phyloP scores from a whole-genome alignment of 352 stramenopile genomes.

The Globisporangium abappressorium region DNA sequence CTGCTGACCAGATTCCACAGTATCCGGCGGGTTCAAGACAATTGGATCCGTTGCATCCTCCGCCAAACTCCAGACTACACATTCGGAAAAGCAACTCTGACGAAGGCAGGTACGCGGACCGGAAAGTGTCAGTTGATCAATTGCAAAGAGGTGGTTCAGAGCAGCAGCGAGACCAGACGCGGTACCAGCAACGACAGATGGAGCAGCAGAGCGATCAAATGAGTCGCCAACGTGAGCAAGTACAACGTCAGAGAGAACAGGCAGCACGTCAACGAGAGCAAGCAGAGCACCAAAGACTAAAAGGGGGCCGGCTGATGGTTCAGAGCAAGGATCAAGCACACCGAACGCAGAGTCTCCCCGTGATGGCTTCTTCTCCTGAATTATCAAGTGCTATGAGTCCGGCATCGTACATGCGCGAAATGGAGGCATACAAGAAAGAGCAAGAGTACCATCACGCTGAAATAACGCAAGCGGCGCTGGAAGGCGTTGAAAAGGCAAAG shows the following conservation, averaged over 20 bases:
- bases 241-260: background rate
- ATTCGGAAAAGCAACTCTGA: slow-evolving; percentile 19
- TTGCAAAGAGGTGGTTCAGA: background rate
- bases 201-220: background rate
- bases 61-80: background rate
- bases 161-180: slow-evolving; percentile 3
- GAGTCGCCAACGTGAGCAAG: slow-evolving; percentile 2
- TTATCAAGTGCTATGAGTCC: slow-evolving; percentile 3
- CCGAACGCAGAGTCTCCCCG: background rate
- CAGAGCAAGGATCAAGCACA: background rate
- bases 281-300: background rate
- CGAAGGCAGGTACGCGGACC: slow-evolving; percentile 13
- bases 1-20: background rate
- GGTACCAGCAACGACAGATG: background rate
- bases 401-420: slow-evolving; percentile 14
- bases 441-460: slow-evolving; percentile 13
- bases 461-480: slow-evolving; percentile 12
- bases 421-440: slow-evolving; percentile 12
- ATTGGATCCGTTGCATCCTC: slow-evolving; percentile 1
- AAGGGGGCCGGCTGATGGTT: background rate
- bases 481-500: slow-evolving; percentile 14
- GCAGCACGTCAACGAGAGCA: background rate
- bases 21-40: background rate
- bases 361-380: background rate
- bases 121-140: background rate